Conservation (phyloP, 192 early-diverging fungal species). For the Linnemannia exigua region DNA sequence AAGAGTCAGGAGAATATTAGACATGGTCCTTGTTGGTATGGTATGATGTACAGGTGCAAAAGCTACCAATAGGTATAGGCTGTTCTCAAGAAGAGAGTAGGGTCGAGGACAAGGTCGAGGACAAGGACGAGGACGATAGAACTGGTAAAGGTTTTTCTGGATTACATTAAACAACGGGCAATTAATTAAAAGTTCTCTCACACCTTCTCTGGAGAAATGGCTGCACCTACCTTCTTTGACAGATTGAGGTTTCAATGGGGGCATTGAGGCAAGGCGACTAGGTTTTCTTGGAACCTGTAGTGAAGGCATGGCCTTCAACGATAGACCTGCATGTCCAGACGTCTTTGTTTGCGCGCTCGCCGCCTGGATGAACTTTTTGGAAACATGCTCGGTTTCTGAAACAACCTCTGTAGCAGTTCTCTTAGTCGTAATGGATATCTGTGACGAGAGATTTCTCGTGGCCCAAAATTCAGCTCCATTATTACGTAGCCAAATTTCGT, state of each 20-base stretch:
- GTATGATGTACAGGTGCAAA: constrained; percentile 30
- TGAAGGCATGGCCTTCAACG: constrained; percentile 37
- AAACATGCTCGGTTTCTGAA: constrained; percentile 29
- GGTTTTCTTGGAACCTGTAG: constrained; percentile 39
- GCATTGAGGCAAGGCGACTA: constrained; percentile 33
- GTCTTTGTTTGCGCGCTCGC: constrained; percentile 1
- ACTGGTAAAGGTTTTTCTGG: constrained; percentile 29
- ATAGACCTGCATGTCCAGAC: too few species aligned
- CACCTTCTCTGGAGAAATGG: constrained; percentile 35
- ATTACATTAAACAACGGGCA: constrained; percentile 39
- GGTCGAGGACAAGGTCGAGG: constrained; percentile 20
- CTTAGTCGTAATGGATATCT: constrained; percentile 32
- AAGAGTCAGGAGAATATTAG: constrained; percentile 36
- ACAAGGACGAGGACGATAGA: constrained; percentile 32
- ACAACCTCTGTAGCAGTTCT: constrained; percentile 31
- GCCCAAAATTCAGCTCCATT: constrained; percentile 30
- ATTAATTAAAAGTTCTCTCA: constrained; percentile 32
- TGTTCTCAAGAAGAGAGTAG: constrained; percentile 28
- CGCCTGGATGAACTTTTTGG: constrained; percentile 23
- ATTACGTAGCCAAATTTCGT: constrained; percentile 24
- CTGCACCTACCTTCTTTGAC: constrained; percentile 34
- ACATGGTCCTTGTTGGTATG: constrained; percentile 31
- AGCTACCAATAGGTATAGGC: constrained; percentile 35
- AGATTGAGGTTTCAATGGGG: constrained; percentile 38
- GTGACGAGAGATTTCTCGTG: constrained; percentile 14